Base-by-base conservation (phyloP, 2,329 filamentous ascomycete genomes). In the Cephalotrichum gorgonifer region DNA sequence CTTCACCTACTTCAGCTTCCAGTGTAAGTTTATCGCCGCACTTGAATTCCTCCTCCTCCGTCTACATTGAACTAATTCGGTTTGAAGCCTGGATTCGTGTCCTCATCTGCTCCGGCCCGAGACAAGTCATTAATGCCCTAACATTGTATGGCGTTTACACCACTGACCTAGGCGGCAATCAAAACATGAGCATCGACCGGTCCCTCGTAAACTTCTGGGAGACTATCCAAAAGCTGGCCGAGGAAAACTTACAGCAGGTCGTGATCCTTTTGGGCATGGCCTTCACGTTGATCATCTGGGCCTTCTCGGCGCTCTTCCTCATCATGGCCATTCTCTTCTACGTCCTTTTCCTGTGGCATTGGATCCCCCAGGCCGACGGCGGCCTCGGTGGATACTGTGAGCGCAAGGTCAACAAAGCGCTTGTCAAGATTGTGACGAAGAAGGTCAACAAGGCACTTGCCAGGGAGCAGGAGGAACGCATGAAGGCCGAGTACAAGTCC, bases 361-460 rank as follows among this genome's bases (percentile, higher is more conserved):
- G 91, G 67, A 91, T 98, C 53, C 89, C 90, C 1, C 77, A 78
- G 31, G 73, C 80, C 11, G 89, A 96, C 59, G 88, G 88, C 6
- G 83, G 86, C 7, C 74, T 98, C 27, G 80, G 81, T 5, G 82
- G 83, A 25, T 98, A 95, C 68, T 97, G 93, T 63, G 85, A 87
- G 53, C 84, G 89, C 43, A 97, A 97, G 70, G 84, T 95, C 62
- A 94, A 95, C 67, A 83, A 80, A 58, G 76, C 89, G 55, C 74
- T 98, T 55, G 85, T 85, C 60, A 81, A 81, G 56, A 93, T 97
- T 55, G 90, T 97, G 4, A 81, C 82, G 49, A 78, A 74, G 58
- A 96, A 93, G 68, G 86, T 95, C 58, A 88, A 93, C 67, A 90
- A 88, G 64, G 91, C 89, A 0, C 69, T 97, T 25, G 85, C 83